Percentiles rank a stretch among this genome's conserved stretches.
Evolutionary conservation across 108 stramenopile species (phyloP).

Genomic region (Conticribra guillardii): DNA sequence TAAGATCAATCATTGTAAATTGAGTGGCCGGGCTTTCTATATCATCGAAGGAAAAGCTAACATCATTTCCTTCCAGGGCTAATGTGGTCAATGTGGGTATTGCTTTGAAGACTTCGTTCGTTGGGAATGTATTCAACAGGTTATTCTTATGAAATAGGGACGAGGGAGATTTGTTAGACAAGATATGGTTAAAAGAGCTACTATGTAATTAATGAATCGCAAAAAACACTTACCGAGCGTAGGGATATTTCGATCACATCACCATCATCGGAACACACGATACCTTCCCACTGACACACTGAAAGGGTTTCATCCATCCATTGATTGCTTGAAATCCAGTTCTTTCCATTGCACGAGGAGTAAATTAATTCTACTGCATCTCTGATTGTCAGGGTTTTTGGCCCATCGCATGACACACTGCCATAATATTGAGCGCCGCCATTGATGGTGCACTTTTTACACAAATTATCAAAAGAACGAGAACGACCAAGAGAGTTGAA

Average conservation of each 20-base stretch:
- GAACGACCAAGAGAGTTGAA: constrained; percentile 26
- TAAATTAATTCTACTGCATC: constrained; percentile 24
- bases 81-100: constrained; percentile 20
- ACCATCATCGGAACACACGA: constrained; percentile 24
- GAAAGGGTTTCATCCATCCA: constrained; percentile 30
- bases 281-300: constrained; percentile 35
- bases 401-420: constrained; percentile 43
- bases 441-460: constrained; percentile 43
- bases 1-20: constrained; percentile 29
- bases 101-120: constrained; percentile 12
- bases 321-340: constrained; percentile 27
- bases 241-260: constrained; percentile 21
- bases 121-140: constrained; percentile 16
- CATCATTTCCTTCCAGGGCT: constrained; percentile 38
- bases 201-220: too few species aligned
- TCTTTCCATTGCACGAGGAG: constrained; percentile 21
- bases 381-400: background rate
- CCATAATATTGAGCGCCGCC: constrained; percentile 39
- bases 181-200: too few species aligned
- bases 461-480: constrained; percentile 14
- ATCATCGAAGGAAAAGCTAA: constrained; percentile 18
- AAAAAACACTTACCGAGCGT: constrained; percentile 15
- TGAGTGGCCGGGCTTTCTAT: constrained; percentile 8
- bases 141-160: constrained; percentile 14
- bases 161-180: too few species aligned